A percentile compares a stretch with the other conserved stretches of the same genome.
Evolutionary conservation across 768 basidiomycete genomes (phyloP).

Genomic region (Termitomyces sp.): DNA sequence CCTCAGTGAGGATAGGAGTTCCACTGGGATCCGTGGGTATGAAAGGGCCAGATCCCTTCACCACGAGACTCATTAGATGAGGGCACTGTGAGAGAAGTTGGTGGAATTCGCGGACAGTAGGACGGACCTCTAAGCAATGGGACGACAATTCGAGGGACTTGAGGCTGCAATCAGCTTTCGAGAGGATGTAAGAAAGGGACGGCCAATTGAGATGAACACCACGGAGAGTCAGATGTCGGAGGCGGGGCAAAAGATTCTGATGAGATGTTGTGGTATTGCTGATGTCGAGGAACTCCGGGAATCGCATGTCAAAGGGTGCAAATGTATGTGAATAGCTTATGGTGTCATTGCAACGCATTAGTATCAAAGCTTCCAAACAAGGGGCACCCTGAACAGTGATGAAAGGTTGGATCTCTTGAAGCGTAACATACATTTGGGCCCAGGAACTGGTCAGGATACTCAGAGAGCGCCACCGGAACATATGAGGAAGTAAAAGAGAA

Average conservation of each 20-base stretch:
- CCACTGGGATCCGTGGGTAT: conserved; percentile 17
- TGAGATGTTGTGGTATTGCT: conserved; percentile 13
- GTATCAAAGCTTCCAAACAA: conserved; percentile 40
- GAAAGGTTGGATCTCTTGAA: conserved; percentile 35
- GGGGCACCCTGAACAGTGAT: conserved; percentile 31
- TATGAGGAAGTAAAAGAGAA: conserved; percentile 40
- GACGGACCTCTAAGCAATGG: conserved; percentile 48
- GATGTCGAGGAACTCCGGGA: conserved; percentile 27
- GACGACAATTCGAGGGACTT: conserved; percentile 43
- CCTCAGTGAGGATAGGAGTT: conserved; percentile 12
- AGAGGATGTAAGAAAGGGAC: conserved; percentile 30
- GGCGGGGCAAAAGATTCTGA: conserved; percentile 29
- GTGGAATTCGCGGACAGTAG: conserved; percentile 36
- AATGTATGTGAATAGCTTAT: conserved; percentile 39
- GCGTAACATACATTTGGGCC: conserved; percentile 49
- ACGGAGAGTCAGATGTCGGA: conserved; percentile 43
- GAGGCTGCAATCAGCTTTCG: conserved; percentile 33
- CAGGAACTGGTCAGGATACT: conserved; percentile 50
- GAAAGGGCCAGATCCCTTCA: conserved; percentile 44
- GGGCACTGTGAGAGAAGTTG: conserved; percentile 36
- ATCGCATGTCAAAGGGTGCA: conserved; percentile 32
- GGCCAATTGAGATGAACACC: conserved; percentile 57
- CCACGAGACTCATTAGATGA: conserved; percentile 32
- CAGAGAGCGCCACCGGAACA: conserved; percentile 47
- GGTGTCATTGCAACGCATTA: conserved; percentile 60